Base-by-base conservation (phyloP, 1,284 basidiomycete genomes). In the Cystobasidium sp. region DNA sequence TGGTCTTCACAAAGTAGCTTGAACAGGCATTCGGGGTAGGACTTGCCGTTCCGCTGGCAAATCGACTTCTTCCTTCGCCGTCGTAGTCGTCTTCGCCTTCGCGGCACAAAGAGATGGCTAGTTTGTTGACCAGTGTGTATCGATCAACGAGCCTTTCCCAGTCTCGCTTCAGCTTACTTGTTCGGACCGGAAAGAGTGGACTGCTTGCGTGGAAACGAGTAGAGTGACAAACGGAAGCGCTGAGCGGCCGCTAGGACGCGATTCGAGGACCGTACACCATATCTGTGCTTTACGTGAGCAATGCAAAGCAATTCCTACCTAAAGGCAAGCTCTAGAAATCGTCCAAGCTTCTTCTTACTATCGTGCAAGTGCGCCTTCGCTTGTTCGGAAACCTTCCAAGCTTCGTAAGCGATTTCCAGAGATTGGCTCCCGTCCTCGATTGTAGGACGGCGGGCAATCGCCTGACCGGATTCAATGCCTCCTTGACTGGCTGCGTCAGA, bases 261-360 rank as follows among this genome's bases (percentile, higher is more conserved):
- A n/a, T 31, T 41, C 14, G 56, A 59, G 10, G 56, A 20, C n/a
- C 56, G 22, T 1, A 39, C 37, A 6, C 56, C 56, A 20, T 59
- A 59, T 16, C 56, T 12, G 39, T 41, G 18, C n/a, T 59, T 59
- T 1, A 59, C 43, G 18, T 59, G 39, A 18, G 56, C 56, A n/a
- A 59, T 10, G 31, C 56, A 59, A 5, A 59, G 56, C 56, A 59
- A n/a, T 59, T 59, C 56, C 37, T 14, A 41, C 3, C 56, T 39
- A 6, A 18, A 16, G 3, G 37, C 31, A 3, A 39, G 43, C 6
- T 22, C 8, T 43, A 8, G n/a, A 10, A 59, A 41, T 43, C 18
- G 37, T 18, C 5, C 22, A 31, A 59, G n/a, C 37, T 41, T n/a
- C 7, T 59, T n/a, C 6, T 59, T 39, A 43, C 56, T 41, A n/a